Percentiles rank a stretch among this genome's conserved stretches.
Conservation (phyloP, 345 rosid genomes). For the Acer campestre region DNA sequence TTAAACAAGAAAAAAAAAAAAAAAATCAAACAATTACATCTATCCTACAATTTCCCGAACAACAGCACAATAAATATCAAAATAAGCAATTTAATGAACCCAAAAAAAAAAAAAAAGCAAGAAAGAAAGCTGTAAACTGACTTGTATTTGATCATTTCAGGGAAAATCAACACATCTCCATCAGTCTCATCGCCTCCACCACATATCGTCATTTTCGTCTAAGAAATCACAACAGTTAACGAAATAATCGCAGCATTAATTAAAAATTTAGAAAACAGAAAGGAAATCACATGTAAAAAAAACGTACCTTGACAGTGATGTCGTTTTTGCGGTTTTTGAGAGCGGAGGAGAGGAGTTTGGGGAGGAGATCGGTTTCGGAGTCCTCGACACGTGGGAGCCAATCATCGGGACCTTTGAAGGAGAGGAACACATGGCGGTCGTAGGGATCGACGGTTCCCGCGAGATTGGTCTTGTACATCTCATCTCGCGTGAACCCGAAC, state of each 20-base stretch:
- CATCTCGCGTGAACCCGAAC: conserved; percentile 75
- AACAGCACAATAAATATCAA: not conserved
- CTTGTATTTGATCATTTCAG: conserved; percentile 92
- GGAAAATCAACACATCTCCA: conserved; percentile 94
- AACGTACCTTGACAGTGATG: conserved; percentile 56
- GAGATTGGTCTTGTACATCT: conserved; percentile 73
- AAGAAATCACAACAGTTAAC: conserved; percentile 1
- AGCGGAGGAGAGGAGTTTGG: conserved; percentile 63
- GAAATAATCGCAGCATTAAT: not conserved
- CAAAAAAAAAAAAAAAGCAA: not conserved
- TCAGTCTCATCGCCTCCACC: conserved; percentile 67
- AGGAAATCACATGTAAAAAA: not conserved
- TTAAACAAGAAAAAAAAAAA: conserved; percentile 13
- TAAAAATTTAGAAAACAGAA: conserved; percentile 1
- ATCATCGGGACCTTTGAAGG: conserved; percentile 56
- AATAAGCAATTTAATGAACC: not conserved
- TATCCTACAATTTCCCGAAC: too few species aligned
- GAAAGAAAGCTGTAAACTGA: conserved; percentile 30
- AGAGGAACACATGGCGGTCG: conserved; percentile 81
- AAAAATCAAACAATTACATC: not conserved
- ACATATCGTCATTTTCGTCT: conserved; percentile 73
- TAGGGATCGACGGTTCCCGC: conserved; percentile 67
- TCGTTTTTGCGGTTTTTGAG: conserved; percentile 67
- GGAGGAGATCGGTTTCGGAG: conserved; percentile 55
- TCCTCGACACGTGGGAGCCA: conserved; percentile 78